Evolutionary conservation across 352 stramenopile species (phyloP), one percentile per base, ranked within the genome.

Genomic region (Pythium angustatum): DNA sequence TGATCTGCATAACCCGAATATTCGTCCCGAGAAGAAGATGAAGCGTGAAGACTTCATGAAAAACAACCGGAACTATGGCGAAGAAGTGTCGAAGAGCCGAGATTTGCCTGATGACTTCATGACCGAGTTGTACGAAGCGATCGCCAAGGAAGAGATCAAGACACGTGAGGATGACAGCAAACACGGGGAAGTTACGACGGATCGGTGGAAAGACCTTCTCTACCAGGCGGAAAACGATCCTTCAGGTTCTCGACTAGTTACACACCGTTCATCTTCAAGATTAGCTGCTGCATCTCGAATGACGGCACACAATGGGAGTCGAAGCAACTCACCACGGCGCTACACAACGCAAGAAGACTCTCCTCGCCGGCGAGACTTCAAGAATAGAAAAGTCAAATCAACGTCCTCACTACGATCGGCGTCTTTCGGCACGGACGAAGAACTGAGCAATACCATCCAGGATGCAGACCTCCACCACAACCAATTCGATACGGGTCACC

Each of bases 31-130:
- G 48, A 90, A 91, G 62, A 94, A 94, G 50, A 97, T 96, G 90
- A 89, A 86, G 41, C 62, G 91, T 22, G 62, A 78, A 15, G 87
- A 92, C 58, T 97, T 97, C 62, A 83, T 97, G 68, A 85, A 83
- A 49, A 96, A 96, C 62, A 97, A 97, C 75, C 81, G 78, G 33
- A 94, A 96, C 62, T 97, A 97, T 54, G 90, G 90, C 5, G 62
- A 72, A n/a, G 87, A 96, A 67, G 88, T 96, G 43, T 92, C 85
- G 1, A 79, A 81, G 51, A 82, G 77, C 5, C 74, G 74, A 21
- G 79, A 92, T 58, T 63, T 95, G 17, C 83, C 87, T 0, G 73
- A 84, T 17, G 83, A 91, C 15, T 95, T 89, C 53, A 62, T 95
- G 49, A 87, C 71, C 0, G 83, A 88, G 34, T 60, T 95, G 27